A percentile compares a stretch with the other conserved stretches of the same genome.
Evolutionary conservation across 352 stramenopile genomes (phyloP).

Genomic region (Blastocystis sp.): DNA sequence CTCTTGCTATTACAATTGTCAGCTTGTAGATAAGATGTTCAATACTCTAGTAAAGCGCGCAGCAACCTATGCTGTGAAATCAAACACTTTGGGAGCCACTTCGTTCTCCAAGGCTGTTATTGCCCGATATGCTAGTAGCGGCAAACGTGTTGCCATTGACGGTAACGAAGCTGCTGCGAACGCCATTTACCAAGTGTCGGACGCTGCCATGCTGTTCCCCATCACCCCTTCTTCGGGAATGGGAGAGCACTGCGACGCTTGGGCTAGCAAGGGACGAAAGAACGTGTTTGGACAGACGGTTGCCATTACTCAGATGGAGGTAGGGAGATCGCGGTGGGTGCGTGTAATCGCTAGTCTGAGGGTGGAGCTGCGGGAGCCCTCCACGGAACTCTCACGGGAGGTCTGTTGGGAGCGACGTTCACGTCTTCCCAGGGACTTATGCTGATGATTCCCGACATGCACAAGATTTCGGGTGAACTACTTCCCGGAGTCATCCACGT

Average conservation of each 20-base stretch:
- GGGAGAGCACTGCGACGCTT: slow-evolving; percentile 65
- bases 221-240: slow-evolving; percentile 65
- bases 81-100: not conserved
- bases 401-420: slow-evolving; percentile 63
- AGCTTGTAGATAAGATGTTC: slow-evolving; percentile 19
- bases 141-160: slow-evolving; percentile 44
- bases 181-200: slow-evolving; percentile 19
- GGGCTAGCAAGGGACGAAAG: slow-evolving; percentile 62
- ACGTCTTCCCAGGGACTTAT: slow-evolving; percentile 69
- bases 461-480: slow-evolving; percentile 60
- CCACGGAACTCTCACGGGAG: slow-evolving; percentile 65
- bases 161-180: slow-evolving; percentile 50
- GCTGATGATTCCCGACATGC: slow-evolving; percentile 68
- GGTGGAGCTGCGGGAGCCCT: slow-evolving; percentile 65
- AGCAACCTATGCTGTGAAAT: not conserved
- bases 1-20: not conserved
- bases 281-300: slow-evolving; percentile 65
- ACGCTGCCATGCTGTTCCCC: slow-evolving; percentile 61
- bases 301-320: slow-evolving; percentile 66
- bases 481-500: slow-evolving; percentile 71
- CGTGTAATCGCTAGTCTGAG: slow-evolving; percentile 17
- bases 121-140: not conserved
- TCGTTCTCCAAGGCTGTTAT: not conserved
- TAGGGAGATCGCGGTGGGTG: not conserved
- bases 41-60: slow-evolving; percentile 26